Conservation (phyloP, 1,139 yeast genomes). For the Scheffersomyces stambukii region DNA sequence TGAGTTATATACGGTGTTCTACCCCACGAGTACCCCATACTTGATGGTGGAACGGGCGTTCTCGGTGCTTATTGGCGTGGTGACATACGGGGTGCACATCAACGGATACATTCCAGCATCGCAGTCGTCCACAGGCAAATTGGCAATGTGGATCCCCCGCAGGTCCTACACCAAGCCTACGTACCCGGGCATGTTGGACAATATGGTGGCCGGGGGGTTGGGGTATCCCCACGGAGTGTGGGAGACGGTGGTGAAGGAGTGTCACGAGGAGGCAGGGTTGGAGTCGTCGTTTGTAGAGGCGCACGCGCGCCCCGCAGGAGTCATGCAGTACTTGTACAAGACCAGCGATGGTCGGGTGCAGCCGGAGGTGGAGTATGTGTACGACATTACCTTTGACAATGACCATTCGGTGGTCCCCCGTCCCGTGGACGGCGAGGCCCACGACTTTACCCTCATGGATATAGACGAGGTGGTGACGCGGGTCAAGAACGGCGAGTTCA, state of each 20-base stretch:
- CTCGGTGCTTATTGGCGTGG: conserved; percentile 76
- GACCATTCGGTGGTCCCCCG: conserved; percentile 48
- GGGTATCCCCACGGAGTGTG: conserved; percentile 74
- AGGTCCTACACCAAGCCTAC: conserved; percentile 77
- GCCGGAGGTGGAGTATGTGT: conserved; percentile 83
- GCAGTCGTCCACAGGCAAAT: conserved; percentile 32
- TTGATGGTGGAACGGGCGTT: conserved; percentile 74
- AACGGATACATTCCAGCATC: conserved; percentile 63
- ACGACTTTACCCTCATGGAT: conserved; percentile 60
- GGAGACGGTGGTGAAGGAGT: conserved; percentile 82
- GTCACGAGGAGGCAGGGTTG: conserved; percentile 90
- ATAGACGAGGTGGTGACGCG: conserved; percentile 52
- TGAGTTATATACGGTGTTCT: conserved; percentile 73
- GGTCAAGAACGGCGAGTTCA: conserved; percentile 58
- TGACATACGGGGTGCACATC: conserved; percentile 86
- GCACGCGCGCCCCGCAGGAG: conserved; percentile 55
- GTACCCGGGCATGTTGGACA: conserved; percentile 87
- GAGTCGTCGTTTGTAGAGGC: conserved; percentile 42
- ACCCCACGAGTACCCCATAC: conserved; percentile 53
- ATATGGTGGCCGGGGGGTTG: conserved; percentile 92
- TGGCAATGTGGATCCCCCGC: conserved; percentile 81
- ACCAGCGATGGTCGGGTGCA: conserved; percentile 59
- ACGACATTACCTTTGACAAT: conserved; percentile 59
- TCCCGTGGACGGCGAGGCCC: conserved; percentile 87
- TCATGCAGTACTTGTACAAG: conserved; percentile 59